Conservation (phyloP, 164 flowering plant species). For the Vitis labrusca region DNA sequence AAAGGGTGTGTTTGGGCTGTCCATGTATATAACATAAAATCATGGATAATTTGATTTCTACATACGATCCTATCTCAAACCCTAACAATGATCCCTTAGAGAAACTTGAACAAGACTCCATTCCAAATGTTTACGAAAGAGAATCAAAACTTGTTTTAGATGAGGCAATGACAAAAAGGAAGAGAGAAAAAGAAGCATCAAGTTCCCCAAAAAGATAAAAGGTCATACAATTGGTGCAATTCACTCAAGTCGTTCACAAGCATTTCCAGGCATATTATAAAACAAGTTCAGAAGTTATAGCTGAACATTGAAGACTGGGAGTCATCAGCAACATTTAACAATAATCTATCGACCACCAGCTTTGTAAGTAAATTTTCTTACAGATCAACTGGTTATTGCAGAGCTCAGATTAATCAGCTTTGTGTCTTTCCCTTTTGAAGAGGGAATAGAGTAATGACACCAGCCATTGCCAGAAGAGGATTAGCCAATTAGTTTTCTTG, state of each 20-base stretch:
- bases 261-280: background rate
- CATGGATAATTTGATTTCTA: too few relatives aligned
- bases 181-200: too few relatives aligned
- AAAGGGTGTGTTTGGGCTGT: too few relatives aligned
- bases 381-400: background rate
- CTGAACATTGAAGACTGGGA: background rate
- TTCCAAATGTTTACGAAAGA: too few relatives aligned
- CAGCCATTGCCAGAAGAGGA: constrained; percentile 78
- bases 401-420: constrained; percentile 39
- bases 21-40: too few relatives aligned
- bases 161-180: too few relatives aligned
- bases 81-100: too few relatives aligned
- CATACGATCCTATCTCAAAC: too few relatives aligned
- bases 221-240: too few relatives aligned
- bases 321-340: background rate
- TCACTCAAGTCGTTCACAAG: background rate
- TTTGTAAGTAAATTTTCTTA: background rate
- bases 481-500: constrained; percentile 44
- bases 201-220: too few relatives aligned
- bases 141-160: too few relatives aligned
- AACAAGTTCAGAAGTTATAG: background rate
- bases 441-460: constrained; percentile 52
- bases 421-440: constrained; percentile 45
- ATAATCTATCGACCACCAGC: background rate
- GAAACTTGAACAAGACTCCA: too few relatives aligned